Evolutionary conservation across 768 basidiomycete species (phyloP), one percentile per base, ranked within the genome.

Genomic region (Lentinula boryana): DNA sequence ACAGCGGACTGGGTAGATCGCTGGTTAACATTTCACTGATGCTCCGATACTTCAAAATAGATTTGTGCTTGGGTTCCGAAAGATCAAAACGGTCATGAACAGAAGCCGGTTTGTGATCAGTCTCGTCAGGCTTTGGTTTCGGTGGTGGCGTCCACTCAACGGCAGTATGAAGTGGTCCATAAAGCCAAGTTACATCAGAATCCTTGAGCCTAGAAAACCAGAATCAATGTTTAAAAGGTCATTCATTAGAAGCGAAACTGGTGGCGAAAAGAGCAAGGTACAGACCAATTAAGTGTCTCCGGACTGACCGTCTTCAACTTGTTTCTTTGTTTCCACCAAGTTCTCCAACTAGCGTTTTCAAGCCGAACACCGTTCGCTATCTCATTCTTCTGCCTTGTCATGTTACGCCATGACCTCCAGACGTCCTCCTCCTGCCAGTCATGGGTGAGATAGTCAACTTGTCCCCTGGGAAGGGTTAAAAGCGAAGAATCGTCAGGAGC

Each of bases 291-390:
- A 67, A 99, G 85, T 3, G 95, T 97, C 78, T 99, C 97, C 61
- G 96, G 96, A 27, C 88, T 90, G 71, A 99, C 82, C 0, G 96
- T 99, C 78, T 89, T 92, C 63, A 99, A 83, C 65, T 95, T 91
- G 68, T 97, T 97, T 63, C 96, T 80, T 82, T 98, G 95, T 76
- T 98, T 98, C 88, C 95, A 98, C 96, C 96, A 99, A 1, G 95
- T 98, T 44, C 96, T 79, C 96, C 96, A 99, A 63, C 90, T 93
- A 8, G 97, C 97, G 69, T 99, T 99, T 80, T 99, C 97, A 60
- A 99, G 84, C 53, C 96, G 80, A 52, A 89, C 80, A 51, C 96
- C 96, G 71, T 99, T 98, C 5, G 93, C 86, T 69, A 99, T 97
- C 75, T 94, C 96, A 71, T 96, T 91, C 84, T 98, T 99, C 80